Base-by-base conservation (phyloP, 345 rosid species). In the Turritis glabra region DNA sequence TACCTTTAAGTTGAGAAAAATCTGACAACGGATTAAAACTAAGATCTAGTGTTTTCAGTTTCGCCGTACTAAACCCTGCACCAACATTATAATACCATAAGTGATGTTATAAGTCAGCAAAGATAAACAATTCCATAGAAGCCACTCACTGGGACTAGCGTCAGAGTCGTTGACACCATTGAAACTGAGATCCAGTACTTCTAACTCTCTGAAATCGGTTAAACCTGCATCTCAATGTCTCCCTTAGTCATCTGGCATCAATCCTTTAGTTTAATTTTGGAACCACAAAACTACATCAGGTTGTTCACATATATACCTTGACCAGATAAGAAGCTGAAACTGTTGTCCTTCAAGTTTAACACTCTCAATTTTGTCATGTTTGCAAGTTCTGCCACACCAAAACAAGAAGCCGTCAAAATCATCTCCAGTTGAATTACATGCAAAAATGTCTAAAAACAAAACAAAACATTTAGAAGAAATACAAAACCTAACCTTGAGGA, bases 21-120 rank as follows among this genome's bases (percentile, higher is more conserved):
- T 57, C 55, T 56, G 65, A 56, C 17, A 69, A 10, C 7, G 1
- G 56, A 43, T 69, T 69, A 33, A 8, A 43, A 69, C 44, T 69
- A 69, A 69, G 74, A 56, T 69, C 74, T 29, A 69, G 46, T 44
- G 56, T 69, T 69, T 69, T 69, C 32, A 69, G 64, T 57, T 69
- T 69, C 17, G 10, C 11, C 7, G 30, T 56, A 32, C 65, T 44
- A 56, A 19, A 29, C 44, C 43, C 65, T 69, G 64, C 73, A 56
- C 23, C 64, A 56, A 27, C 32, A 13, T 55, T 41, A 22, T 48
- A 58, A 65, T 32, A 65, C 32, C 60, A 67, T 25, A 69, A 56
- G 32, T 27, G 29, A 69, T 32, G 54, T 55, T 14, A 55, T 27
- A 41, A 41, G 44, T 29, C 44, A 56, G 55, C 30, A 56, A 30